Conservation (phyloP, 169 alveolate genomes). For the Cyclospora cayetanensis region DNA sequence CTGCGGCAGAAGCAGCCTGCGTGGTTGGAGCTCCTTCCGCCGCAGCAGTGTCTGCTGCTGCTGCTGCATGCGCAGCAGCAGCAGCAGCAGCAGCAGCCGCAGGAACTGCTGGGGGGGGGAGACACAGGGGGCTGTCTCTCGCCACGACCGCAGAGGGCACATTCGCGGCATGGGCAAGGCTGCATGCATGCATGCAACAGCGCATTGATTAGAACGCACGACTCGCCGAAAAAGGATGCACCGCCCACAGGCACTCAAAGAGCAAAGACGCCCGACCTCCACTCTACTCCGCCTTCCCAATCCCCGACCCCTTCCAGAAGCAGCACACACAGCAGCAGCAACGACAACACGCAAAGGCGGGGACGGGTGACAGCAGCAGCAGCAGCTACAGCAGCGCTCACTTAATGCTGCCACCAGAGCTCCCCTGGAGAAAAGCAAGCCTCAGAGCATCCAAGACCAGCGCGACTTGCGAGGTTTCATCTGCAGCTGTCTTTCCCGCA, state of each 20-base stretch:
- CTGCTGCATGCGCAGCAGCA: slow-evolving; percentile 33
- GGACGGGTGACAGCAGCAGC: slow-evolving; percentile 11
- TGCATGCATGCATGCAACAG: not conserved
- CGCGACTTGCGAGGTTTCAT: slow-evolving; percentile 27
- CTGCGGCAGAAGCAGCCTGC: slow-evolving; percentile 25
- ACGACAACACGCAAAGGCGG: too few species aligned
- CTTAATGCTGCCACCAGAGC: not conserved
- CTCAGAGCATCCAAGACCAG: slow-evolving; percentile 24
- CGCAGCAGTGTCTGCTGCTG: not conserved
- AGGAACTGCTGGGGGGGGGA: not conserved
- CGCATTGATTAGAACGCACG: not conserved
- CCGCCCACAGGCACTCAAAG: not conserved
- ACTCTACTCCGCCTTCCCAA: too few species aligned
- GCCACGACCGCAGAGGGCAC: slow-evolving; percentile 35
- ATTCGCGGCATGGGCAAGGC: slow-evolving; percentile 47
- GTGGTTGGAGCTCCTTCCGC: slow-evolving; percentile 8
- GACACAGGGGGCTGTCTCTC: slow-evolving; percentile 3
- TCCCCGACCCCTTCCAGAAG: not conserved
- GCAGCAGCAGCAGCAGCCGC: slow-evolving; percentile 28
- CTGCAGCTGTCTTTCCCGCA: slow-evolving; percentile 35
- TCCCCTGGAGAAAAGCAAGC: slow-evolving; percentile 23
- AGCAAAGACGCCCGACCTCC: too few species aligned
- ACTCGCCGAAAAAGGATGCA: not conserved
- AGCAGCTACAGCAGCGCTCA: not conserved
- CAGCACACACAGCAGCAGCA: not conserved